Evolutionary conservation across 495 filamentous ascomycete species (phyloP).

Genomic region (Copromyces sp.): DNA sequence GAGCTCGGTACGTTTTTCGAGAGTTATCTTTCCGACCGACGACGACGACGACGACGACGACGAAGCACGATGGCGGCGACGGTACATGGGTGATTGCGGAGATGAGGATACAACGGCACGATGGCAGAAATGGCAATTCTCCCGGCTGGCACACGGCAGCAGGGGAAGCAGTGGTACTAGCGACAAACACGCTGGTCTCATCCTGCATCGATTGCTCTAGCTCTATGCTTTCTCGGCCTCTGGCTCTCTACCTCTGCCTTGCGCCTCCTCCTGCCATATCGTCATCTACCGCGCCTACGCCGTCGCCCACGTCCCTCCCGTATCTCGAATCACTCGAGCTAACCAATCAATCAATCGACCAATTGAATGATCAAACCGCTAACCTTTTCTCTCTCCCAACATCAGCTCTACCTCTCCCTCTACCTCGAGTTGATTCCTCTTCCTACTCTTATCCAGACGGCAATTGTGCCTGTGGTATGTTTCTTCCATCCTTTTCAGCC

Average conservation of each 20-base stretch:
- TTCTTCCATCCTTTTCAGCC: background rate
- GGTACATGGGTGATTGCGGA: background rate
- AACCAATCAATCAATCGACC: background rate
- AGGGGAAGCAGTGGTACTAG: background rate
- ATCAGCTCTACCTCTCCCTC: constrained; percentile 75
- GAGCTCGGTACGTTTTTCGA: constrained; percentile 54
- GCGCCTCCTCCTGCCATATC: background rate
- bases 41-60: background rate
- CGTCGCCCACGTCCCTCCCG: background rate
- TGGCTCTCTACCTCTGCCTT: background rate
- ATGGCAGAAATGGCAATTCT: background rate
- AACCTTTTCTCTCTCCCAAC: constrained; percentile 4
- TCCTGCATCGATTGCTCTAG: background rate
- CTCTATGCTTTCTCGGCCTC: background rate
- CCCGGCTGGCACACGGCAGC: background rate
- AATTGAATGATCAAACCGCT: background rate
- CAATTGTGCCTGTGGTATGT: constrained; percentile 63
- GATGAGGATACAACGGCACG: background rate
- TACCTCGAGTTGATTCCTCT: constrained; percentile 81
- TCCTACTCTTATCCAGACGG: constrained; percentile 57
- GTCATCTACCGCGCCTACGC: background rate
- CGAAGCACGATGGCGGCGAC: background rate
- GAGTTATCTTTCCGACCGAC: background rate
- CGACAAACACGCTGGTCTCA: background rate
- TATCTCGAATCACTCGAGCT: background rate